Conservation (phyloP, 148 eudicot genomes). For the Drosera capensis region DNA sequence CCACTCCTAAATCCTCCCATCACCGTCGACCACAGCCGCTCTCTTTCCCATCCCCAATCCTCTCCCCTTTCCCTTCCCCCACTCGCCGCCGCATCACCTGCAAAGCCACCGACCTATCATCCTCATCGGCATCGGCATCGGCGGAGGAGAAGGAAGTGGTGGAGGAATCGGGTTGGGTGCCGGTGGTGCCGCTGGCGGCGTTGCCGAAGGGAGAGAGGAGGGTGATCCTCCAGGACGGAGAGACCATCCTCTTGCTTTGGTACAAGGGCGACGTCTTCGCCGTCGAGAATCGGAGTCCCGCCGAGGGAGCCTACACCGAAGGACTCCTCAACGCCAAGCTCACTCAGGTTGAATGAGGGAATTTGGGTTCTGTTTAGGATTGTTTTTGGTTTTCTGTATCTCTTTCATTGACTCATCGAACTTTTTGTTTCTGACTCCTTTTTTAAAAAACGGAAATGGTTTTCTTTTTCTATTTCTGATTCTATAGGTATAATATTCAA, state of each 20-base stretch:
- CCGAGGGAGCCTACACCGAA: slow-evolving; percentile 92
- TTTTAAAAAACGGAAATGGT: no score
- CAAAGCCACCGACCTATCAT: slow-evolving; percentile 42
- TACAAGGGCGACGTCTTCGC: slow-evolving; percentile 67
- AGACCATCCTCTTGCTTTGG: slow-evolving; percentile 65
- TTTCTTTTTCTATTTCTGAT: no score
- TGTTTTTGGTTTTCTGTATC: no score
- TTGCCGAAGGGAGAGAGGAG: slow-evolving; percentile 88
- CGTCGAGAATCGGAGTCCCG: slow-evolving; percentile 89
- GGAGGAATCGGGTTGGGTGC: slow-evolving; percentile 50
- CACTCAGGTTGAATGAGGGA: no score
- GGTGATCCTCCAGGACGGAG: slow-evolving; percentile 81
- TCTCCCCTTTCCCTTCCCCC: background rate
- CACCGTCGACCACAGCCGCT: background rate
- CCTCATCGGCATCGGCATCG: slow-evolving; percentile 17
- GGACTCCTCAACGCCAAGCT: slow-evolving; percentile 94
- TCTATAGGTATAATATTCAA: no score
- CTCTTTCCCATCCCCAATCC: background rate
- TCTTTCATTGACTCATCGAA: no score
- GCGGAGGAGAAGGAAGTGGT: slow-evolving; percentile 6
- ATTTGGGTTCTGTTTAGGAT: no score
- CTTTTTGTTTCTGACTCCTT: no score
- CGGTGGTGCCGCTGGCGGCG: slow-evolving; percentile 82
- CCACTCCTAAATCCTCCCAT: no score
- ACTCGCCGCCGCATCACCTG: slow-evolving; percentile 15